Percentiles rank a stretch among this genome's conserved stretches.
phyloP scores from a whole-genome alignment of 2,329 filamentous ascomycete species.

The Parasarocladium wereldwijsianum region DNA sequence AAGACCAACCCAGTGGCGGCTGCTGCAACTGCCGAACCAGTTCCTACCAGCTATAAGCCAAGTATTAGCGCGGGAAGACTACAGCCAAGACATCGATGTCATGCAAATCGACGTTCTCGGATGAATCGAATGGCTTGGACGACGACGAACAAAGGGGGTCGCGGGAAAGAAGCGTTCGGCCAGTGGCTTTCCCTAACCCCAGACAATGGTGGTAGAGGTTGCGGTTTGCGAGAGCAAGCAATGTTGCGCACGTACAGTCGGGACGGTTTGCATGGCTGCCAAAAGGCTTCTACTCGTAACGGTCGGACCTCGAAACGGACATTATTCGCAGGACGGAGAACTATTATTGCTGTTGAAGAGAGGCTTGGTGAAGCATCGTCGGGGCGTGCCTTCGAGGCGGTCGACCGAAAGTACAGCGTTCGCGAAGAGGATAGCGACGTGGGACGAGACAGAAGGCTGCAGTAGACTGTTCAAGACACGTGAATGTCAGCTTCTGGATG shows the following conservation, averaged over 20 bases:
- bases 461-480: no score
- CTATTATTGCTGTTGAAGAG: constrained; percentile 12
- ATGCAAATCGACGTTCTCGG: constrained; percentile 1
- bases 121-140: constrained; percentile 3
- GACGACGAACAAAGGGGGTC: constrained; percentile 1
- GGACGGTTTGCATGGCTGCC: constrained; percentile 39
- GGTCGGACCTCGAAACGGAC: constrained; percentile 19
- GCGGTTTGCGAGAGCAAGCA: no score
- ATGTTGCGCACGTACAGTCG: constrained; percentile 35
- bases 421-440: no score
- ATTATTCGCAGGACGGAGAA: constrained; percentile 17
- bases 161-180: no score
- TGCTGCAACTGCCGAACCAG: constrained; percentile 45
- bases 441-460: no score
- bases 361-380: constrained; percentile 1
- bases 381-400: neutral
- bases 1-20: constrained; percentile 44
- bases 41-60: constrained; percentile 38
- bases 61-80: constrained; percentile 3
- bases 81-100: neutral
- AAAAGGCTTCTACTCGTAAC: constrained; percentile 23
- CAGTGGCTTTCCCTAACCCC: no score
- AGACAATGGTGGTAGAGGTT: no score
- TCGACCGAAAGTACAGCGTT: no score
- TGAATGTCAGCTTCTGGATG: no score